These are phyloP conservation scores for Ascochyta clinopodiicola DNA, from an alignment of 2,329 filamentous ascomycete genomes.

Conservation along the genomic window DNA sequence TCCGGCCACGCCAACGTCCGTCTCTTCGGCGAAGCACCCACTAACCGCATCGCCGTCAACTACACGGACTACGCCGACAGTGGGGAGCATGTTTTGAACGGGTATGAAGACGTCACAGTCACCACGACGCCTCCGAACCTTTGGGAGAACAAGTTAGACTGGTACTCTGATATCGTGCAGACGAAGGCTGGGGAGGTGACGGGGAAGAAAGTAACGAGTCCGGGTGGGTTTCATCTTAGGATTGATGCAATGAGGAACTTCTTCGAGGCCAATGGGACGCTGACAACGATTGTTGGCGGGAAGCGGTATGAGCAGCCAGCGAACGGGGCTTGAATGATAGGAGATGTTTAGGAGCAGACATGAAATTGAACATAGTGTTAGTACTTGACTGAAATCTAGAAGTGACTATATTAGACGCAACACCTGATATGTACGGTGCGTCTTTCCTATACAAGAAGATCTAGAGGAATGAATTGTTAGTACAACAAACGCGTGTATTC, in stretches of 20 bases:
- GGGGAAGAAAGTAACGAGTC: slow-evolving; percentile 50
- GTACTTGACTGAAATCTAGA: too few species aligned
- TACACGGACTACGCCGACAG: slow-evolving; percentile 51
- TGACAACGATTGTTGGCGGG: slow-evolving; percentile 50
- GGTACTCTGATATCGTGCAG: slow-evolving; percentile 50
- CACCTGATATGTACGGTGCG: too few species aligned
- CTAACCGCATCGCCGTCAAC: slow-evolving; percentile 41
- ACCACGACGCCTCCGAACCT: slow-evolving; percentile 14
- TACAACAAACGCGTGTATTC: too few species aligned
- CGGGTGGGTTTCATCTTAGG: slow-evolving; percentile 48
- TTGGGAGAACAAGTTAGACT: slow-evolving; percentile 41
- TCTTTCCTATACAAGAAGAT: too few species aligned
- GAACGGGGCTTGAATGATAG: slow-evolving; percentile 35
- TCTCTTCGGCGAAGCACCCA: slow-evolving; percentile 12
- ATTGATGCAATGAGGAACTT: slow-evolving; percentile 51
- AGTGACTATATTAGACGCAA: too few species aligned
- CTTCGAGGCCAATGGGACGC: slow-evolving; percentile 52
- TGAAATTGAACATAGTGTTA: too few species aligned
- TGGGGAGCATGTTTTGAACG: slow-evolving; percentile 41
- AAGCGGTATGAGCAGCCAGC: slow-evolving; percentile 49
- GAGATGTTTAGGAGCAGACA: too few species aligned
- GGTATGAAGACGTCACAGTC: slow-evolving; percentile 46
- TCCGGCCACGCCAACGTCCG: slow-evolving; percentile 26
- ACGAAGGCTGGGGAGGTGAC: slow-evolving; percentile 33
- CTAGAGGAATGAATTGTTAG: too few species aligned